Base-by-base conservation (phyloP, 2,329 filamentous ascomycete genomes). In the Curvularia verruculosa region DNA sequence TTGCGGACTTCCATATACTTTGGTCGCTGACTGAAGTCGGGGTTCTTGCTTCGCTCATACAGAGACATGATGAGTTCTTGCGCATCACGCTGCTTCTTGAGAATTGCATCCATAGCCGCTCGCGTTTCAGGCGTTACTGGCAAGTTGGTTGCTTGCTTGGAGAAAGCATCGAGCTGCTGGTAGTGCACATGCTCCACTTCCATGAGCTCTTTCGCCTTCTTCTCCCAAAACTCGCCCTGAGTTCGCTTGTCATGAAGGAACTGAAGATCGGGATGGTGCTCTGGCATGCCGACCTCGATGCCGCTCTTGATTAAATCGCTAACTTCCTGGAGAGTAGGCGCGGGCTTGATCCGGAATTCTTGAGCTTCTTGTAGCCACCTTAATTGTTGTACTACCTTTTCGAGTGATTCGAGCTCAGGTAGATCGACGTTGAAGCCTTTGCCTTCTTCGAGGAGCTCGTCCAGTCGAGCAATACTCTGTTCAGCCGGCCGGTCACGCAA, bases 31-130 rank as follows among this genome's bases (percentile, higher is more conserved):
- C 85, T 84, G 69, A 92, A 88, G 66, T 96, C 90, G 0, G 84
- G 80, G 34, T 92, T 83, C 63, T 87, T 90, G 61, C 89, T 94
- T 54, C 89, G 87, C 57, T 94, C 87, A 34, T 89, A 93, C 9
- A 99, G 79, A 36, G 90, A 89, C 47, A 92, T 80, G 52, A 99
- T 96, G 68, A 93, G 89, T 15, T 90, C 89, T 71, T 97, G 93
- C 0, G 93, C 93, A 73, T 98, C 95, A 19, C 95, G 89, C 75
- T 99, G 95, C 78, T 97, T 98, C 75, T 92, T 92, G 56, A 99
- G 81, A 54, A 98, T 97, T 47, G 92, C 89, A 69, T 99, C 95
- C 24, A 99, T 91, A 8, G 87, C 84, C 7, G 87, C 85, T 23
- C 96, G 82, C 0, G 92, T 98, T 31, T 93, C 89, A 3, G 87